Evolutionary conservation across 2,329 filamentous ascomycete genomes (phyloP).

Genomic region (Orbilia oligospora): DNA sequence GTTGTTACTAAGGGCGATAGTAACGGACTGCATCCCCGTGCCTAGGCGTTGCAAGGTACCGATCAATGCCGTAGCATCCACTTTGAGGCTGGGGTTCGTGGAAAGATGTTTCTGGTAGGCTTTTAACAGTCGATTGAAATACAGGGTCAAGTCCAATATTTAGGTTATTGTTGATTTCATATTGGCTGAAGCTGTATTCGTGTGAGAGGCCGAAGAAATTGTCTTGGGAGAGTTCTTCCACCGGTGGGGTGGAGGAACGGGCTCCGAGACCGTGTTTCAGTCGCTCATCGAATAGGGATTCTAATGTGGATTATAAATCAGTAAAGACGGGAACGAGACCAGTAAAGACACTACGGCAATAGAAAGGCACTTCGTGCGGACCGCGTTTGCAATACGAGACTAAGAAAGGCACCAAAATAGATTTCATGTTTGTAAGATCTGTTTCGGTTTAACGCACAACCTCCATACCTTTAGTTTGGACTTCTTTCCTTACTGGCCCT

Average conservation of each 20-base stretch:
- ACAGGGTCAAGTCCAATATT: neutral
- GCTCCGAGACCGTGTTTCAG: neutral
- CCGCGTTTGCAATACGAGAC: no score
- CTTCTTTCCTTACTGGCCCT: neutral
- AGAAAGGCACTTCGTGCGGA: no score
- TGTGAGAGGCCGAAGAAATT: constrained; percentile 36
- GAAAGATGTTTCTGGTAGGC: constrained; percentile 7
- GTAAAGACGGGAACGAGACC: no score
- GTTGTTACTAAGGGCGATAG: constrained; percentile 11
- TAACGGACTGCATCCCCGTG: constrained; percentile 26
- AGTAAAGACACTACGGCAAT: no score
- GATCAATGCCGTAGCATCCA: constrained; percentile 17
- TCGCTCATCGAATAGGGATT: neutral
- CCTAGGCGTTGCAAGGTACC: constrained; percentile 32
- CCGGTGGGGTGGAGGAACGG: constrained; percentile 14
- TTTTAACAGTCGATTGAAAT: constrained; percentile 22
- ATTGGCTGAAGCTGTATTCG: constrained; percentile 31
- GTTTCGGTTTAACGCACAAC: neutral
- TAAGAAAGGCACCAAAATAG: neutral
- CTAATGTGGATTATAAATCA: neutral
- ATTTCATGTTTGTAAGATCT: neutral
- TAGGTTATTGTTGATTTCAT: neutral
- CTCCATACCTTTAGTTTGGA: neutral
- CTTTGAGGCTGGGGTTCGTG: constrained; percentile 8
- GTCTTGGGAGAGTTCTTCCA: neutral